phyloP scores from a whole-genome alignment of 2,329 filamentous ascomycete genomes.

The Meredithiella fracta region DNA sequence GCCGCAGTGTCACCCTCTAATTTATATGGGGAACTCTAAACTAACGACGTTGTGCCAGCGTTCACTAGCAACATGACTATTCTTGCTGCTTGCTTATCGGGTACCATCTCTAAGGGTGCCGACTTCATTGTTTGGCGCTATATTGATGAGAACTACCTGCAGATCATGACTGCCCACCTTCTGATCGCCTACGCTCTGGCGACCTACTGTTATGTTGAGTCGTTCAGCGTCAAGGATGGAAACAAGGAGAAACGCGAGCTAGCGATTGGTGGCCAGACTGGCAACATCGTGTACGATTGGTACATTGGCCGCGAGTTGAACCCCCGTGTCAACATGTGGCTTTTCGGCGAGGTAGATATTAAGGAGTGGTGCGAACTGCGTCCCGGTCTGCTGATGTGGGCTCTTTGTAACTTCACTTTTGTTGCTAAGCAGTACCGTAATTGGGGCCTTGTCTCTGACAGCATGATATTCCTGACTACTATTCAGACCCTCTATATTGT shows the following conservation, averaged over 20 bases:
- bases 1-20: neutral
- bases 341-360: slow-evolving; percentile 76
- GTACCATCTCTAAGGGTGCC: slow-evolving; percentile 60
- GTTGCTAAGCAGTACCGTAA: slow-evolving; percentile 76
- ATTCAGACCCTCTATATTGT: slow-evolving; percentile 73
- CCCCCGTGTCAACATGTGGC: slow-evolving; percentile 60
- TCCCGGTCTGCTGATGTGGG: slow-evolving; percentile 82
- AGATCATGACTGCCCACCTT: slow-evolving; percentile 70
- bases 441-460: slow-evolving; percentile 70
- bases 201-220: slow-evolving; percentile 63
- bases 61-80: slow-evolving; percentile 61
- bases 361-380: slow-evolving; percentile 81
- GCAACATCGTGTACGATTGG: slow-evolving; percentile 86
- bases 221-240: slow-evolving; percentile 64
- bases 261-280: slow-evolving; percentile 63
- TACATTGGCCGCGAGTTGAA: slow-evolving; percentile 94
- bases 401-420: slow-evolving; percentile 69
- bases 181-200: slow-evolving; percentile 58
- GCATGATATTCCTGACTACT: slow-evolving; percentile 60
- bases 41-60: slow-evolving; percentile 29
- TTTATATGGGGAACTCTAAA: neutral
- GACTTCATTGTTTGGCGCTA: slow-evolving; percentile 83
- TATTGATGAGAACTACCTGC: slow-evolving; percentile 78
- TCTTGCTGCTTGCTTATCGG: slow-evolving; percentile 52
- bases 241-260: slow-evolving; percentile 61